Evolutionary conservation across 805 yeast species (phyloP), one percentile per base, ranked within the genome.

Genomic region (Candida dajiaensis): DNA sequence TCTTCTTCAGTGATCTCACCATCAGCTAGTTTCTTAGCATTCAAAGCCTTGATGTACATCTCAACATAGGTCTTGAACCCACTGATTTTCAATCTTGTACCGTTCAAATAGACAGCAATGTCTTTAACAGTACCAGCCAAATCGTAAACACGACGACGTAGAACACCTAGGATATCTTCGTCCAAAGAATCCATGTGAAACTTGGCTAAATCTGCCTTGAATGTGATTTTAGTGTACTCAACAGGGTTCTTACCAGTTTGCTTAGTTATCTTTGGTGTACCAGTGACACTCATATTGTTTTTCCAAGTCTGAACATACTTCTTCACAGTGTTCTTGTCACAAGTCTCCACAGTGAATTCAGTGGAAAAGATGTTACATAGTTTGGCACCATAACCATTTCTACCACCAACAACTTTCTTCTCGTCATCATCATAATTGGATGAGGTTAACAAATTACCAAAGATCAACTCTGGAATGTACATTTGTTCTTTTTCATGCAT

Each of bases 341-440:
- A 92, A 7, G 99, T 94, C 63, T 89, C 97, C 25, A 94, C 76
- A 13, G 73, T 76, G 62, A 94, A 94, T 58, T 85, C 83, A 4
- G 89, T 85, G 22, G 97, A 89, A 65, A 92, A 94, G 51, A 94
- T 94, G 65, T 94, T 94, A 78, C 99, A 94, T 46, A 94, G 71
- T 64, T 94, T 94, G 42, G 99, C 99, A 67, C 99, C 99, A 63
- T 82, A 94, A 52, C 99, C 99, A 64, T 94, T 94, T 72, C 99
- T 81, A 66, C 99, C 99, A 71, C 99, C 99, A 2, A 96, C 88
- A 29, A 94, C 97, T 66, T 94, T 94, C 67, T 88, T 87, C 61
- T 94, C 87, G 52, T 92, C 80, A 64, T 94, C 99, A 64, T 94
- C 96, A 65, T 94, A 94, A 68, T 94, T 94, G 23, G 96, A 87